Evolutionary conservation across 2,329 filamentous ascomycete species (phyloP).

Genomic region (Dendrostoma leiphaemia): DNA sequence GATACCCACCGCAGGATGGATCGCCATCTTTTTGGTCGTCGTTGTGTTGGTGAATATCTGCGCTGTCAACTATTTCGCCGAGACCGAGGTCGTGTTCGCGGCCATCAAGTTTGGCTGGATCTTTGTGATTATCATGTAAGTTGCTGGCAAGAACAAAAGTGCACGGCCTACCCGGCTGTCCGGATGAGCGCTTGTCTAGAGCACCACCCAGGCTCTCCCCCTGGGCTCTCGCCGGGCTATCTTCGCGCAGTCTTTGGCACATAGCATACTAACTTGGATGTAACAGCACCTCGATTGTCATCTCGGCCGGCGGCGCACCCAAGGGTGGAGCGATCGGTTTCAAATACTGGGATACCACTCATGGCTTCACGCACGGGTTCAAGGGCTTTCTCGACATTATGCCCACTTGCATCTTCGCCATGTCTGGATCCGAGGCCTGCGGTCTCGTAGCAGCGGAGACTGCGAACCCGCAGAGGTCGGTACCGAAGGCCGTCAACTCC

Average conservation of each 20-base stretch:
- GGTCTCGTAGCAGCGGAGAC: conserved; percentile 44
- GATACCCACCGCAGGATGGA: conserved; percentile 41
- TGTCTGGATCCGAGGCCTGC: conserved; percentile 43
- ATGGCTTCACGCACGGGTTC: conserved; percentile 41
- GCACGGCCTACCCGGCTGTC: too few relatives aligned
- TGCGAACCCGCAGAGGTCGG: conserved; percentile 38
- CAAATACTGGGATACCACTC: conserved; percentile 40
- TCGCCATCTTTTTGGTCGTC: conserved; percentile 41
- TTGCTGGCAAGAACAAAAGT: neutral
- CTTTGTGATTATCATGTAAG: conserved; percentile 41
- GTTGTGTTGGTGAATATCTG: conserved; percentile 38
- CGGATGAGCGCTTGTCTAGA: too few relatives aligned
- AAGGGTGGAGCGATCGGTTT: conserved; percentile 38
- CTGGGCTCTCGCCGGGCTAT: too few relatives aligned
- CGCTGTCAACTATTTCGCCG: conserved; percentile 41
- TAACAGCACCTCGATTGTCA: conserved; percentile 33
- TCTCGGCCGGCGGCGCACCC: conserved; percentile 41
- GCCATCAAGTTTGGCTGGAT: conserved; percentile 47
- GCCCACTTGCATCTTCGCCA: conserved; percentile 46
- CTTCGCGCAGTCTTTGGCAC: neutral
- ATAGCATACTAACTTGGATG: neutral
- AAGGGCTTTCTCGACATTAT: conserved; percentile 55
- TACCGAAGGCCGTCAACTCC: conserved; percentile 42
- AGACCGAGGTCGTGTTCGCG: conserved; percentile 42
- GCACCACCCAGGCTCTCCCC: too few relatives aligned